A percentile compares a stretch with the other conserved stretches of the same genome.
These are phyloP conservation scores for Colletotrichum cordylinicola DNA, from an alignment of 2,329 filamentous ascomycete genomes.

Conservation along the genomic window DNA sequence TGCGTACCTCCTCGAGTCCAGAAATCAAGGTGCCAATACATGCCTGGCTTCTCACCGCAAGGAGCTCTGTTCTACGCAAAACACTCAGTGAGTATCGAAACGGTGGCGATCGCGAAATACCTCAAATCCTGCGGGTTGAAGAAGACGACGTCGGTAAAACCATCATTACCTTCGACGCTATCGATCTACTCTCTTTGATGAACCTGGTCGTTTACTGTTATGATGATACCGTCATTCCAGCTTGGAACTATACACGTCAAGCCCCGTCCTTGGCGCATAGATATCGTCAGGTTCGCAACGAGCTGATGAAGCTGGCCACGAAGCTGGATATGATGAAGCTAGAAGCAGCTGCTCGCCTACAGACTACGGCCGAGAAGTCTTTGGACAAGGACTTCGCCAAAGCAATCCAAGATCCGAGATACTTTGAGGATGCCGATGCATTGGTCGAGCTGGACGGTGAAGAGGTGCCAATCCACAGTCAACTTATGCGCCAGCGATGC, in stretches of 20 bases:
- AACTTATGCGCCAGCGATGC: constrained; percentile 81
- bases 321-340: constrained; percentile 73
- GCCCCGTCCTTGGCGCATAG: constrained; percentile 70
- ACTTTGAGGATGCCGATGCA: constrained; percentile 82
- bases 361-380: constrained; percentile 68
- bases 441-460: constrained; percentile 78
- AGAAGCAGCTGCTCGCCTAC: constrained; percentile 79
- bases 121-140: constrained; percentile 66
- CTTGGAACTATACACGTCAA: constrained; percentile 82
- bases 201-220: constrained; percentile 85
- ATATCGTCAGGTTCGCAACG: constrained; percentile 80
- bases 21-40: constrained; percentile 81
- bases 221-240: constrained; percentile 78
- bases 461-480: constrained; percentile 77
- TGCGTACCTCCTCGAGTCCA: constrained; percentile 67
- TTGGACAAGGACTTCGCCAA: constrained; percentile 73
- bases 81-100: constrained; percentile 64
- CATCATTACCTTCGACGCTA: constrained; percentile 67
- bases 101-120: constrained; percentile 57
- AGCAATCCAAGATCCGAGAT: constrained; percentile 71
- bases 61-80: constrained; percentile 72
- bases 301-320: constrained; percentile 86
- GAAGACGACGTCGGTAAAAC: constrained; percentile 54
- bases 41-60: constrained; percentile 77
- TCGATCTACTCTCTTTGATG: constrained; percentile 80